phyloP scores from a whole-genome alignment of 2,329 filamentous ascomycete genomes.

The Paraphaeosphaeria minitans region DNA sequence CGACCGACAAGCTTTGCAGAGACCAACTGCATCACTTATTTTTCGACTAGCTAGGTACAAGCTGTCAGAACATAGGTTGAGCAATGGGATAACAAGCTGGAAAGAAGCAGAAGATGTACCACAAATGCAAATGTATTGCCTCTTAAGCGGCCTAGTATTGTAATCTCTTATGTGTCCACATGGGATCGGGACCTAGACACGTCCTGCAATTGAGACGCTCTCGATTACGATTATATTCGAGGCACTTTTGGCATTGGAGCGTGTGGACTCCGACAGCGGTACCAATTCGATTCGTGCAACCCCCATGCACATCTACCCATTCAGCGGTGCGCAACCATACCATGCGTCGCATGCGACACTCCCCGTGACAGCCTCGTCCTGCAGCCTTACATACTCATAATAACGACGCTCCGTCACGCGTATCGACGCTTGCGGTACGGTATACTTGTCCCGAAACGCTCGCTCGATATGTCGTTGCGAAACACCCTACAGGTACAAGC shows the following conservation, averaged over 20 bases:
- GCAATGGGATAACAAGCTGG: too few relatives aligned
- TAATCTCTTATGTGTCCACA: too few relatives aligned
- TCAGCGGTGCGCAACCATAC: background rate
- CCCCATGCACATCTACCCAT: conserved; percentile 1
- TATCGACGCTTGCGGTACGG: background rate
- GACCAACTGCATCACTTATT: too few relatives aligned
- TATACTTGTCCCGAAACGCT: conserved; percentile 3
- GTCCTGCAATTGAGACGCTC: too few relatives aligned
- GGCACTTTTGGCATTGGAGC: background rate
- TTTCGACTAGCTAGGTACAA: too few relatives aligned
- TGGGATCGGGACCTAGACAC: too few relatives aligned
- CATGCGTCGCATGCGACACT: background rate
- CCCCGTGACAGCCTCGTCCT: background rate
- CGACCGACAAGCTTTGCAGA: too few relatives aligned
- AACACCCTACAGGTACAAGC: conserved; percentile 43
- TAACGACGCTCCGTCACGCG: conserved; percentile 5
- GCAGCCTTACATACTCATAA: conserved; percentile 3
- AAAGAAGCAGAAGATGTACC: too few relatives aligned
- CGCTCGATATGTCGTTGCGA: conserved; percentile 8
- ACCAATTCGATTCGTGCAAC: background rate
- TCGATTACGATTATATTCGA: background rate
- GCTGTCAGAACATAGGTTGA: too few relatives aligned
- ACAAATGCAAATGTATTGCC: too few relatives aligned
- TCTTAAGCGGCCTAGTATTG: too few relatives aligned
- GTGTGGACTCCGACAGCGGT: background rate